These are phyloP conservation scores for Rhodamnia argentea DNA, from an alignment of 345 rosid species.

Conservation along the genomic window DNA sequence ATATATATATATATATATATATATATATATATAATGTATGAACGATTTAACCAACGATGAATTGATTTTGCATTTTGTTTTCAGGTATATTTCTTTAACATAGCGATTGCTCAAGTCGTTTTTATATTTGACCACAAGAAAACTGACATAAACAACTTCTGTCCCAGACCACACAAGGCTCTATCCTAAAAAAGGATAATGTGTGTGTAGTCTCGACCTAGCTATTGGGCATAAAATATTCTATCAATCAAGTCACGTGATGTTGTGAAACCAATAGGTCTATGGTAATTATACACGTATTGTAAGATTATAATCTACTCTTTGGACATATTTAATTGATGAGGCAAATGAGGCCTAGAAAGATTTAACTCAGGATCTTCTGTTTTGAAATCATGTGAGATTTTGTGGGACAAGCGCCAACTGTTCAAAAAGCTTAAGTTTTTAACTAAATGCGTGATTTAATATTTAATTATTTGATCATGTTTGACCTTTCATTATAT, in stretches of 20 bases:
- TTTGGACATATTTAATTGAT: too few relatives aligned
- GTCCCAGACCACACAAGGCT: not conserved
- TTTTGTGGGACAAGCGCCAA: too few relatives aligned
- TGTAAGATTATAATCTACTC: too few relatives aligned
- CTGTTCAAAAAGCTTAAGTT: too few relatives aligned
- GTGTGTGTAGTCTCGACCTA: not conserved
- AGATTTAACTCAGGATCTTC: too few relatives aligned
- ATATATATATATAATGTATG: too few relatives aligned
- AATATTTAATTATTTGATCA: too few relatives aligned
- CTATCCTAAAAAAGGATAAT: not conserved
- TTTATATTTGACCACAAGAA: not conserved
- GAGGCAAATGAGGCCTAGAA: too few relatives aligned
- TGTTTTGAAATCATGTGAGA: too few relatives aligned
- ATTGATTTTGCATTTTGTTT: not conserved
- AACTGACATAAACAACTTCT: not conserved
- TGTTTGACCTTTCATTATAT: not conserved
- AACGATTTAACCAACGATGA: too few relatives aligned
- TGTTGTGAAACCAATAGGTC: not conserved
- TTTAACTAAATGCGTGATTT: too few relatives aligned
- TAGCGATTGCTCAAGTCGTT: not conserved
- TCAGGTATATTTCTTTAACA: not conserved
- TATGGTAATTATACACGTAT: not conserved
- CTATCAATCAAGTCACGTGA: not conserved
- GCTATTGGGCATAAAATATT: not conserved
- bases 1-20: too few relatives aligned